Base-by-base conservation (phyloP, 306 rosid species). In the Rosa lucieae region DNA sequence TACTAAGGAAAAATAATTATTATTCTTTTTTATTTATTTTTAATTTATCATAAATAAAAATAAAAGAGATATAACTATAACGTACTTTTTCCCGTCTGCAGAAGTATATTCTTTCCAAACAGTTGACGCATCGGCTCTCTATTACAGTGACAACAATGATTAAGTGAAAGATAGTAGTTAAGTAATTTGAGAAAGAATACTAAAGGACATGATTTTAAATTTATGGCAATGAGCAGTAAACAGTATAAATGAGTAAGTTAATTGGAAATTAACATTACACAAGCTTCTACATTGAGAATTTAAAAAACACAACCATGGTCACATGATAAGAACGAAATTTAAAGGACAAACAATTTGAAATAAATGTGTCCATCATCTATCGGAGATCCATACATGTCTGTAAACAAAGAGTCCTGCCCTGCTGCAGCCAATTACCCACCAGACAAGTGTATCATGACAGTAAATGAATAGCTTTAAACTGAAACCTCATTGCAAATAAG, bases 61-160 rank as follows among this genome's bases (percentile, higher is more conserved):
- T 13, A 65, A 15, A 35, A 6, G 17, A 66, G 71, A 78, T 23
- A 9, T 62, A 69, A 51, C 83, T 37, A 66, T 35, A 75, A 88
- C 97, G 13, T 71, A 95, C 99, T 91, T 96, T 87, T 91, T 96
- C 82, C 99, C 99, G 62, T 93, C 98, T 62, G 96, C 83, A 88
- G 99, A 82, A 43, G 94, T 89, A 83, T 91, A 96, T 78, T 96
- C 98, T 86, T 93, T 96, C 99, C 99, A 96, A 79, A 96, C 98
- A 79, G 99, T 96, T 67, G 99, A 96, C 73, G 99, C 99, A 82
- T 96, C 99, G 6, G 99, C 99, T 82, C 94, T 90, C 99, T 96
- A 97, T 84, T 82, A 85, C 80, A 88, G 86, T 82, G 82, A 89
- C 84, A 77, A 87, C 71, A 89, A 77, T 78, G 86, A 86, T 82